phyloP scores from a whole-genome alignment of 2,329 filamentous ascomycete species.

The Beauveria asiatica region DNA sequence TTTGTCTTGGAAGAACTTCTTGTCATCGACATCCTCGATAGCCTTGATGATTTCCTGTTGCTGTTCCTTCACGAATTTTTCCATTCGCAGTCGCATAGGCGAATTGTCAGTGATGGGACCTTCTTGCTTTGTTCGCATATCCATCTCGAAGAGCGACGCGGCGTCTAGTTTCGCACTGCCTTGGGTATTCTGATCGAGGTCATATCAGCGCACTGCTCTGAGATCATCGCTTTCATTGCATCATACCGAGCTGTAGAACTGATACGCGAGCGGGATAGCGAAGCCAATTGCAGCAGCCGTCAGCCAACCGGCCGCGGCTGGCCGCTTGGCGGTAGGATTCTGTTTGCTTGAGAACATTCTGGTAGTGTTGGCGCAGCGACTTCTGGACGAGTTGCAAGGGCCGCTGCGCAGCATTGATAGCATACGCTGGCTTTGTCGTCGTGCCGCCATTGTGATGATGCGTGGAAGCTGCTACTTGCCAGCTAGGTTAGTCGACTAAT shows the following conservation, averaged over 20 bases:
- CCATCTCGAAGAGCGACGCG: constrained; percentile 74
- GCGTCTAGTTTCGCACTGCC: constrained; percentile 45
- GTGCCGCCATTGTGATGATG: constrained; percentile 21
- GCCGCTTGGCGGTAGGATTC: constrained; percentile 15
- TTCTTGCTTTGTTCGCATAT: constrained; percentile 72
- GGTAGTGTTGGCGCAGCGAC: constrained; percentile 21
- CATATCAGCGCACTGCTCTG: not conserved
- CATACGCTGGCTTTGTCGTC: constrained; percentile 22
- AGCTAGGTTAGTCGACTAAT: not conserved
- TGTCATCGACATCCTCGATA: constrained; percentile 76
- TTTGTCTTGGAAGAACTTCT: constrained; percentile 71
- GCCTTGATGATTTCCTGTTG: constrained; percentile 80
- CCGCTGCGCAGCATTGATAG: constrained; percentile 22
- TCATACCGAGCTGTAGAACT: constrained; percentile 30
- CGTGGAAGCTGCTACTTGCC: not conserved
- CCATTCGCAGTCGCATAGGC: constrained; percentile 96
- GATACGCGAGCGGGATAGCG: constrained; percentile 46
- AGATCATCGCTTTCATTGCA: not conserved
- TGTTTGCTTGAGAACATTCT: constrained; percentile 20
- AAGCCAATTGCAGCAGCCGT: constrained; percentile 40
- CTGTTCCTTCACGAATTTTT: constrained; percentile 88
- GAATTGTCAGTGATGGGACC: constrained; percentile 58
- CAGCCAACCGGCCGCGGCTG: constrained; percentile 20
- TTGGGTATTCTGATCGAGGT: constrained; percentile 28
- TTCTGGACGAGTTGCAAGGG: constrained; percentile 15